Evolutionary conservation across 768 basidiomycete genomes (phyloP).

Genomic region (Leccinum barrowsii): DNA sequence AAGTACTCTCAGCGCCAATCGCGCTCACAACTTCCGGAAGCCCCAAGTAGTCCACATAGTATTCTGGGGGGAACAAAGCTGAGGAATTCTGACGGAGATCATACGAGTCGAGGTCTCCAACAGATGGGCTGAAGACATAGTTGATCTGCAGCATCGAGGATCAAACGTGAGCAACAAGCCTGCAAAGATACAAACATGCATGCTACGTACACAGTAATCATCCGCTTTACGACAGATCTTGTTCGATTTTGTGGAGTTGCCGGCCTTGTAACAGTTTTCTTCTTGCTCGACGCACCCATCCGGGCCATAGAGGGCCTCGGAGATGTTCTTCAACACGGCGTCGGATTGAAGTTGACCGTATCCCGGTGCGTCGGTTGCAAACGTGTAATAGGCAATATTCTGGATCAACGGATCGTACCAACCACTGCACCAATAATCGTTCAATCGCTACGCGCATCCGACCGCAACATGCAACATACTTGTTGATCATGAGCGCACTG

Average conservation of each 20-base stretch:
- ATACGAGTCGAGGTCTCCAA: slow-evolving; percentile 50
- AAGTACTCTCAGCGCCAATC: slow-evolving; percentile 53
- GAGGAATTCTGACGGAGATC: slow-evolving; percentile 57
- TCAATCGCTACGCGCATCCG: no score
- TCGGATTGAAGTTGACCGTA: slow-evolving; percentile 60
- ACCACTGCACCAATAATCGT: slow-evolving; percentile 37
- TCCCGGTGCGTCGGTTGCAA: slow-evolving; percentile 59
- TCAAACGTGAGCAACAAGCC: background rate
- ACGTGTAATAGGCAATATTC: slow-evolving; percentile 56
- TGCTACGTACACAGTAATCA: slow-evolving; percentile 49
- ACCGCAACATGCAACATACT: no score
- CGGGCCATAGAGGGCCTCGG: slow-evolving; percentile 42
- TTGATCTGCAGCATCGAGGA: slow-evolving; percentile 31
- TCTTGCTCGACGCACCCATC: slow-evolving; percentile 56
- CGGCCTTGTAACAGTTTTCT: slow-evolving; percentile 54
- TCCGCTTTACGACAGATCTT: slow-evolving; percentile 49
- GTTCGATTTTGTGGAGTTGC: slow-evolving; percentile 42
- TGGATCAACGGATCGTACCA: slow-evolving; percentile 68
- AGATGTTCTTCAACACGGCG: slow-evolving; percentile 42
- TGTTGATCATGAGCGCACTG: no score
- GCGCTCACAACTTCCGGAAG: slow-evolving; percentile 32
- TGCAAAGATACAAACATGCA: background rate
- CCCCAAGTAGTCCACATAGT: slow-evolving; percentile 46
- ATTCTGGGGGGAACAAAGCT: slow-evolving; percentile 53
- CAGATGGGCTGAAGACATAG: slow-evolving; percentile 47